Percentiles rank a stretch among this genome's conserved stretches.
Conservation (phyloP, 495 filamentous ascomycete genomes). For the Hyaloscypha finlandica region DNA sequence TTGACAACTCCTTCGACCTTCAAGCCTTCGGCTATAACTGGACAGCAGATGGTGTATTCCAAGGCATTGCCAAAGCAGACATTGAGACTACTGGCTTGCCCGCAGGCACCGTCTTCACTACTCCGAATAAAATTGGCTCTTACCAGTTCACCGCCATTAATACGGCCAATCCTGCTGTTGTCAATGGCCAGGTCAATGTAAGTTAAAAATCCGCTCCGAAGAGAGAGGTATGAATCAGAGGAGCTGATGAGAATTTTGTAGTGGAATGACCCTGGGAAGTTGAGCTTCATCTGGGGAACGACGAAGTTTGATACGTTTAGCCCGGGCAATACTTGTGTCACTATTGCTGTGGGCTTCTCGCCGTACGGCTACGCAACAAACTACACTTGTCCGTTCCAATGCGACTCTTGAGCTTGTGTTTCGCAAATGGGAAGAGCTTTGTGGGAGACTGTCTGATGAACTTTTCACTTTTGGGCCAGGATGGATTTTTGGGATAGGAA, state of each 20-base stretch:
- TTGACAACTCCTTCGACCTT: slow-evolving; percentile 13
- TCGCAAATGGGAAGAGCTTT: not conserved
- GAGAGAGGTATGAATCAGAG: not conserved
- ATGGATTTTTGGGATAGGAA: not conserved
- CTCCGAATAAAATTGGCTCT: slow-evolving; percentile 9
- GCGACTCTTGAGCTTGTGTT: slow-evolving; percentile 12
- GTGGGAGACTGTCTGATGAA: no score
- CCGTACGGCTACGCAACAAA: slow-evolving; percentile 4
- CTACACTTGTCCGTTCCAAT: slow-evolving; percentile 17
- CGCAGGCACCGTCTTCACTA: not conserved
- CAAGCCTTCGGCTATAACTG: slow-evolving; percentile 4
- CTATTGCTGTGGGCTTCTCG: slow-evolving; percentile 7
- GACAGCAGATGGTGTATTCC: not conserved
- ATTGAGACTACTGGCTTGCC: slow-evolving; percentile 6
- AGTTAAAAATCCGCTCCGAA: not conserved
- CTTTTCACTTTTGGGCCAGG: not conserved
- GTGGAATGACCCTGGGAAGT: slow-evolving; percentile 24
- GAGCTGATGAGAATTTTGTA: not conserved
- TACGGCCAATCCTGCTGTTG: slow-evolving; percentile 17
- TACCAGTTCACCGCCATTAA: slow-evolving; percentile 9
- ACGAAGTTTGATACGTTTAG: slow-evolving; percentile 15
- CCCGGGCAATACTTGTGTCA: slow-evolving; percentile 9
- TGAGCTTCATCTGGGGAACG: slow-evolving; percentile 27
- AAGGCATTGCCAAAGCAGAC: not conserved
- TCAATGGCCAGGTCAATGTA: slow-evolving; percentile 15